Evolutionary conservation across 2,329 filamentous ascomycete species (phyloP), one percentile per base, ranked within the genome.

Genomic region (Fusarium tricinctum): DNA sequence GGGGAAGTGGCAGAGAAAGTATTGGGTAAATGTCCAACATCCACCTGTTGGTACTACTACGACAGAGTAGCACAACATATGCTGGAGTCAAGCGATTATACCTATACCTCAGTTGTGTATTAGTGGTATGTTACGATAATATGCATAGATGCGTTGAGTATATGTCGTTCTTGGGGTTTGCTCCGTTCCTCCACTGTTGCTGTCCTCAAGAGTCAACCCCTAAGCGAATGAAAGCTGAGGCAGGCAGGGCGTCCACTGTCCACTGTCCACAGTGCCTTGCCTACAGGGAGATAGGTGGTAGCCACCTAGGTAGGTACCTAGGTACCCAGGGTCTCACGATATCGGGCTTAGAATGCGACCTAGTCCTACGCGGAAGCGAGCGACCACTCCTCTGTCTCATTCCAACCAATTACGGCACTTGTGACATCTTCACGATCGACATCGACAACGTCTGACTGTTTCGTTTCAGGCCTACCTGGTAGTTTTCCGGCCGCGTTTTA

Each of bases 351-450:
- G 48, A 54, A 51, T 42, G 53, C 28, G 40, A 50, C 28, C 28
- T 23, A 23, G 23, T 23, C 23, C 23, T 30, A 30, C 62, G 38
- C 46, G 44, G 38, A 59, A 69, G 43, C 59, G 45, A 64, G 46
- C 45, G 30, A 64, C 30, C 26, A 51, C 30, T 40, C 48, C 35
- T 19, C n/a, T 17, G 17, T 38, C 35, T 10, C 13, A 44, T 42
- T 40, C 23, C 46, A 62, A 40, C 67, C 67, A 70, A 70, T 70
- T 67, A 70, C 66, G 66, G 67, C 63, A 70, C 53, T 68, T 70
- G 44, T 35, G 39, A 51, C n/a, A 30, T 54, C 45, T 52, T 68
- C 55, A 60, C 57, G 69, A 71, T 71, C 66, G 66, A 65, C 69
- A 71, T 46, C 19, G 35, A 54, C 40, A 51, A 33, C 19, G 43